Base-by-base conservation (phyloP, 2,329 filamentous ascomycete genomes). In the Diaporthe sp. region DNA sequence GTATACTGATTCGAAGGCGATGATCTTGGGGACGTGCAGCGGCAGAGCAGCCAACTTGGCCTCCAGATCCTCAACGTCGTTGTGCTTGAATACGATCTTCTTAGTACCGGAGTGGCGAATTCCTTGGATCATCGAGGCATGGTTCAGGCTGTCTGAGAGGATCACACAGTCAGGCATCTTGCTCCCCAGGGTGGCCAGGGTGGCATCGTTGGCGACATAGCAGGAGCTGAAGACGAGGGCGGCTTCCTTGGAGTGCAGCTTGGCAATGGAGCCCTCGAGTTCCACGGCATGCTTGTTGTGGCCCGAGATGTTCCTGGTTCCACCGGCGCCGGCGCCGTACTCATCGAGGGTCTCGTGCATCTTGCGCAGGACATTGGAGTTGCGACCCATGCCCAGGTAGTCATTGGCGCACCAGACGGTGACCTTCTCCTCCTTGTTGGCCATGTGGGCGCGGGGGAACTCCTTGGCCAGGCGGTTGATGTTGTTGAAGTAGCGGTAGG, bases 381-480 rank as follows among this genome's bases (percentile, higher is more conserved):
- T 98, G 80, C 95, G 91, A 60, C 97, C 96, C 97, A 99, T 99
- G 80, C 97, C 97, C 25, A 99, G 92, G 84, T 99, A 99, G 85
- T 99, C 97, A 82, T 99, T 99, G 83, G 96, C 97, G 89, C 97
- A 99, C 97, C 97, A 99, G 34, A 99, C 97, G 2, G 96, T 98
- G 75, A 99, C 97, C 72, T 92, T 92, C 79, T 98, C 95, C 76
- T 96, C 93, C 82, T 92, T 91, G 75, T 90, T 92, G 22, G 94
- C 90, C 90, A 97, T 98, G 85, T 99, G 97, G 61, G 97, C 97
- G 78, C 94, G 94, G 42, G 97, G 97, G 78, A 99, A 99, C 79
- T 98, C 95, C 87, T 97, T 95, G 79, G 97, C 97, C 77, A 99
- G 90, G 49, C 97, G 95, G 83, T 99, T 99, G 92, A 99, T 99